Conservation (phyloP, 257 asterid species). For the Eucommia ulmoides region DNA sequence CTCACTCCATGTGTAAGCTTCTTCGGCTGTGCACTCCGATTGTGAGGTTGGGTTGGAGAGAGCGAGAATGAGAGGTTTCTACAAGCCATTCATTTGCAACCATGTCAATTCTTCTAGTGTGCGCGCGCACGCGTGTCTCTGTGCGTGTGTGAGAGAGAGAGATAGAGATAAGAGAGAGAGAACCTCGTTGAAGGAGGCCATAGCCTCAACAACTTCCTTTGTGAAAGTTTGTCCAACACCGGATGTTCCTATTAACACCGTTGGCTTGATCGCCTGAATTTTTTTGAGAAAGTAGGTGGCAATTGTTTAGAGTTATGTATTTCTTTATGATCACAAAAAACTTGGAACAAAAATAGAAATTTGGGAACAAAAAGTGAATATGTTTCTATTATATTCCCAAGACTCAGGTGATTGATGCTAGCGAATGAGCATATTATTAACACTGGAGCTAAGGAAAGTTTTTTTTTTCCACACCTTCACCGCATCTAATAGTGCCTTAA, state of each 20-base stretch:
- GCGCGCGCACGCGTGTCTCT: not conserved
- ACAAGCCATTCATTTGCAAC: slow-evolving; percentile 8
- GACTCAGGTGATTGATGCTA: too few relatives aligned
- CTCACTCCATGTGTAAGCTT: slow-evolving; percentile 81
- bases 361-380: too few relatives aligned
- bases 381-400: too few relatives aligned
- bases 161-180: slow-evolving; percentile 12
- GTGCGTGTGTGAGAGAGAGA: slow-evolving; percentile 1
- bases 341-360: not conserved
- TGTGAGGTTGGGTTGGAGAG: slow-evolving; percentile 90
- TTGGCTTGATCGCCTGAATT: slow-evolving; percentile 61
- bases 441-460: slow-evolving; percentile 4
- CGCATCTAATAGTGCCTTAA: slow-evolving; percentile 63
- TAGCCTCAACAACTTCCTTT: slow-evolving; percentile 68
- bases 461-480: slow-evolving; percentile 41
- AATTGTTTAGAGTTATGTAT: not conserved
- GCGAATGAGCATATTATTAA: too few relatives aligned
- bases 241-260: slow-evolving; percentile 82
- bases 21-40: slow-evolving; percentile 92
- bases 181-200: slow-evolving; percentile 80
- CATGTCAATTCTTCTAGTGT: slow-evolving; percentile 5
- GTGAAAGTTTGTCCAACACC: slow-evolving; percentile 82
- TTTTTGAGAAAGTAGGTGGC: not conserved
- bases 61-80: slow-evolving; percentile 86
- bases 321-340: not conserved